Base-by-base conservation (phyloP, 1,284 basidiomycete species). In the Malassezia vespertilionis region DNA sequence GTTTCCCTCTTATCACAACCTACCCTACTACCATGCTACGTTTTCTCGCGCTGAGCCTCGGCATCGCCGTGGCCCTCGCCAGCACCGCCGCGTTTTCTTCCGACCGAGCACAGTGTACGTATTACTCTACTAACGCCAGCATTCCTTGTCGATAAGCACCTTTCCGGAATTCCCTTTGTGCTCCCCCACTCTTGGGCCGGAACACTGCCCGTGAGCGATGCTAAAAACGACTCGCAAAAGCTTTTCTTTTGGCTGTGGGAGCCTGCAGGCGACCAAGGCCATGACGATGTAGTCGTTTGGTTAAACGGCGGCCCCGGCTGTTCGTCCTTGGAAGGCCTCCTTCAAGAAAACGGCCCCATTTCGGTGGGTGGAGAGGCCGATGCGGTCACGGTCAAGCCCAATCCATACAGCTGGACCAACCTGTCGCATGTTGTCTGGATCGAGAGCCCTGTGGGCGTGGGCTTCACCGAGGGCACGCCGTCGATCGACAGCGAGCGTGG, bases 191-290 rank as follows among this genome's bases (percentile, higher is more conserved):
- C 57, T 10, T 65, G 60, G 44, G 63, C 63, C 15, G 63, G 63
- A 7, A 30, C 53, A 18, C 18, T 65, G 31, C 63, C 61, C 3
- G 57, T 65, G 47, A 52, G 50, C 18, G 30, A 28, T 2, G 22
- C 46, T 4, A 24, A 44, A 5, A 33, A 58, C 26, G 56, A 63
- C 30, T 42, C 34, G 3, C 43, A 55, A 2, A 43, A 85, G 75
- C 75, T 86, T 5, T 86, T 82, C 75, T 86, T 86, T 72, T 86
- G 84, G 85, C 82, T 84, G 71, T 85, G 84, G 73, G 83, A 84
- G 33, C 79, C 83, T 1, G 81, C 80, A 4, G 80, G 80, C 9
- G 73, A 79, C 59, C 81, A 80, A 10, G 82, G 79, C 46, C 63
- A 77, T 12, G 80, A 85, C 57, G 82, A 85, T 61, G 63, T 85